Evolutionary conservation across 129 eudicot genomes (phyloP).

Genomic region (Deinandra increscens): DNA sequence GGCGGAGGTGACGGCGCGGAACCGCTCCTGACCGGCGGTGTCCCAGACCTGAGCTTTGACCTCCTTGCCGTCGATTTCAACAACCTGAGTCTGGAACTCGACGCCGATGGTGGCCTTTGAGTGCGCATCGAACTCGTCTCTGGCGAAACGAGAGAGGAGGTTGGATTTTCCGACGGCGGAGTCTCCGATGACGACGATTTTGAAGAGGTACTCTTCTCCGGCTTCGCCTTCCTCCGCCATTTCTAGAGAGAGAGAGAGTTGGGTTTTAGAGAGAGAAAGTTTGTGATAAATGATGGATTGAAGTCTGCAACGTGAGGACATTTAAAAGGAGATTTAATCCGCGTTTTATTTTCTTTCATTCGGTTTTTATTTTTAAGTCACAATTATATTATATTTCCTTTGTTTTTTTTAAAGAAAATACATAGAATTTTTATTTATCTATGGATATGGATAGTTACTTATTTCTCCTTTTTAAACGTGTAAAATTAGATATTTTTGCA

Average conservation of each 20-base stretch:
- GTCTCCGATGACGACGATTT: conserved; percentile 88
- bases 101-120: conserved; percentile 93
- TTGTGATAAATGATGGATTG: neutral
- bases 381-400: no score
- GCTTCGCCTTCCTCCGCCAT: conserved; percentile 42
- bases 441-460: no score
- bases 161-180: conserved; percentile 94
- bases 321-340: conserved; percentile 4
- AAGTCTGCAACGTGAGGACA: conserved; percentile 9
- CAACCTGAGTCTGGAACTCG: conserved; percentile 90
- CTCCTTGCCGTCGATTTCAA: conserved; percentile 77
- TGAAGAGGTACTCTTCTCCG: conserved; percentile 89
- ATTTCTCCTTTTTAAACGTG: no score
- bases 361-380: no score
- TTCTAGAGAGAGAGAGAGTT: neutral
- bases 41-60: conserved; percentile 97
- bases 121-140: conserved; percentile 77
- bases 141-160: conserved; percentile 61
- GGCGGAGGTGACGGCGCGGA: conserved; percentile 92
- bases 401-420: no score
- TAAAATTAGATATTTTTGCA: no score
- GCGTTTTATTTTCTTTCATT: no score
- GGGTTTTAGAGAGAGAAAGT: neutral
- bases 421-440: no score
- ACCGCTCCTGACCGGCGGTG: conserved; percentile 93